Base-by-base conservation (phyloP, 1,139 yeast genomes). In the Barnettozyma hawaiiensis region DNA sequence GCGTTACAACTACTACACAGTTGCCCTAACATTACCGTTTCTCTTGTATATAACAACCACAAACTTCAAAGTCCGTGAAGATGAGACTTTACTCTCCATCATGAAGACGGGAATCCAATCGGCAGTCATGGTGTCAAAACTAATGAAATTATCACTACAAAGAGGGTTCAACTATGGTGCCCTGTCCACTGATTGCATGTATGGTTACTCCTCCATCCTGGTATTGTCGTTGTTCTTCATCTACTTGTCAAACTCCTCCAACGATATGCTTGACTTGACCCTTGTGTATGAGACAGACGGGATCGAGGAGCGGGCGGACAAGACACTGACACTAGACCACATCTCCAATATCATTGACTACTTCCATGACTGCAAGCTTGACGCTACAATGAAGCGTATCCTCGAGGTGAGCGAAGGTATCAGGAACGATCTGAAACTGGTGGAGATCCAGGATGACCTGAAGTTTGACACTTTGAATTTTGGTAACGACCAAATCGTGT, bases 201-300 rank as follows among this genome's bases (percentile, higher is more conserved):
- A 63, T 48, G 67, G 66, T 5, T 70, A 70, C 45, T 63, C 63
- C 44, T 65, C 71, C 2, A 61, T 64, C 2, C 58, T 70, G 62
- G 63, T 63, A 2, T 37, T 54, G 3, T 54, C 57, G 0, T 48
- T 69, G 38, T 60, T 69, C 16, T 56, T 67, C 40, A 60, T 69
- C 18, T 66, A 64, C 43, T 55, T 68, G n/a, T 49, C 66, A 23
- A 61, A 65, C 45, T 54, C 60, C n/a, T 52, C 61, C 4, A 51
- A 54, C 18, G 51, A 47, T 19, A 47, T 57, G 27, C 52, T 60
- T 34, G 64, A 64, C 45, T 37, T 65, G 20, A 54, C 53, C 1
- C 50, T 60, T 27, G 43, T 57, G 9, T 58, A 57, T 14, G 41
- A 38, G 11, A 27, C 39, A 27, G 37, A 32, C 14, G 42, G 42